These are phyloP conservation scores for Mariannaea elegans DNA, from an alignment of 2,329 filamentous ascomycete species.

Conservation along the genomic window DNA sequence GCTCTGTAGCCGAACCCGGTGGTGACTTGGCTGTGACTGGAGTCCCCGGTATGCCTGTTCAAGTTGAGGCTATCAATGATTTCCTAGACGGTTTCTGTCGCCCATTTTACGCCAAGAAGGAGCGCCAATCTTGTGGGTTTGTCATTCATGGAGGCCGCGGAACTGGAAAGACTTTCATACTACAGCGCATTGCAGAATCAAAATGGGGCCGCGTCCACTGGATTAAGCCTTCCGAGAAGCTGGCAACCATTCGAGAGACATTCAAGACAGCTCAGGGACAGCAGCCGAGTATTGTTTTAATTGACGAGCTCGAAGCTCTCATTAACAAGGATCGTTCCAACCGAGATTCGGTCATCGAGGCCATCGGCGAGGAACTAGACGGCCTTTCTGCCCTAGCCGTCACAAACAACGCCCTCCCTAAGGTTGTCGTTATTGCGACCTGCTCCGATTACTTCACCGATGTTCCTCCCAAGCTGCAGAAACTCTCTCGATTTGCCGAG, in stretches of 20 bases:
- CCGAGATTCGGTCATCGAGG: constrained; percentile 58
- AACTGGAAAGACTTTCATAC: constrained; percentile 82
- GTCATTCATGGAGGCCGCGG: constrained; percentile 84
- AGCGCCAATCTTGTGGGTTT: constrained; percentile 63
- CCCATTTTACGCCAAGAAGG: constrained; percentile 40
- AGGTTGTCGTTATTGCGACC: constrained; percentile 78
- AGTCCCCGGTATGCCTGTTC: constrained; percentile 74
- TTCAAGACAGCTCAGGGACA: constrained; percentile 75
- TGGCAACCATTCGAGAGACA: constrained; percentile 67
- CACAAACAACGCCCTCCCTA: constrained; percentile 52
- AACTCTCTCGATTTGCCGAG: constrained; percentile 68
- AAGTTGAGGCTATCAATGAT: constrained; percentile 72
- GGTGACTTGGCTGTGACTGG: constrained; percentile 57
- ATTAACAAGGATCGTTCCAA: constrained; percentile 67
- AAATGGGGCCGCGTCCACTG: constrained; percentile 76
- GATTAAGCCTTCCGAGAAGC: constrained; percentile 65
- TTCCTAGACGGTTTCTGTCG: constrained; percentile 67
- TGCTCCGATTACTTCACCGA: constrained; percentile 76
- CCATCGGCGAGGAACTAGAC: constrained; percentile 65
- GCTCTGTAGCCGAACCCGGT: constrained; percentile 27
- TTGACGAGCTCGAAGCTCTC: constrained; percentile 80
- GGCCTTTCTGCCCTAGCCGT: constrained; percentile 54
- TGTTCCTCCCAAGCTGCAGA: constrained; percentile 74
- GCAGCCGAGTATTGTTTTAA: constrained; percentile 80
- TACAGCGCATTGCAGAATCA: constrained; percentile 72